Evolutionary conservation across 2,329 filamentous ascomycete genomes (phyloP).

Genomic region (Ceratocystis harringtonii): DNA sequence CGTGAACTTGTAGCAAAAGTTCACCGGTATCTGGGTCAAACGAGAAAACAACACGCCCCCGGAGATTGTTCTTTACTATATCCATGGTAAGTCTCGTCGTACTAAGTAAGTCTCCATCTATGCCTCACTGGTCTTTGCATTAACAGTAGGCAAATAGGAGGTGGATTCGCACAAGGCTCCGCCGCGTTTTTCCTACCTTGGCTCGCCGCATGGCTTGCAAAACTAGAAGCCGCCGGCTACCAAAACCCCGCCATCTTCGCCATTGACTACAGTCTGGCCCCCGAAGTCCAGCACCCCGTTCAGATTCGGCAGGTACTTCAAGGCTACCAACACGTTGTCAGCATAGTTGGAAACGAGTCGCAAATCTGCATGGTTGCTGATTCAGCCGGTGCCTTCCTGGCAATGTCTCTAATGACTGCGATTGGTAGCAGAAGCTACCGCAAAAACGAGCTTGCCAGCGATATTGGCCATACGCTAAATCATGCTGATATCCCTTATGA

Average conservation of each 20-base stretch:
- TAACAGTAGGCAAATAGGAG: slow-evolving; percentile 33
- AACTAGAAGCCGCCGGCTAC: slow-evolving; percentile 51
- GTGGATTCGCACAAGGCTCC: slow-evolving; percentile 73
- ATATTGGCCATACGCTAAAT: slow-evolving; percentile 1
- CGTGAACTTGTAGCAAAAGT: slow-evolving; percentile 24
- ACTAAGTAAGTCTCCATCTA: neutral
- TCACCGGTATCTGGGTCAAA: slow-evolving; percentile 56
- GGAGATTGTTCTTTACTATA: slow-evolving; percentile 70
- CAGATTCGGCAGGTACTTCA: slow-evolving; percentile 56
- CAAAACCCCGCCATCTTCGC: slow-evolving; percentile 64
- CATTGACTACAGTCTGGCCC: slow-evolving; percentile 59
- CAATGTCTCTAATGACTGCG: slow-evolving; percentile 47
- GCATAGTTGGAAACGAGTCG: slow-evolving; percentile 40
- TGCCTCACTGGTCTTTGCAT: neutral
- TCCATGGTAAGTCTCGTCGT: slow-evolving; percentile 43
- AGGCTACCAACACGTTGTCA: slow-evolving; percentile 57
- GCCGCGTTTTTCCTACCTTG: slow-evolving; percentile 77
- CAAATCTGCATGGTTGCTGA: slow-evolving; percentile 61
- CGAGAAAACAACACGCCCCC: slow-evolving; percentile 44
- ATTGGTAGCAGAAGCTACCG: slow-evolving; percentile 10
- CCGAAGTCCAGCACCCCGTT: slow-evolving; percentile 55
- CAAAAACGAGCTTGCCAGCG: slow-evolving; percentile 4
- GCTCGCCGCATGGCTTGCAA: slow-evolving; percentile 52
- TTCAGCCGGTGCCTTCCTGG: slow-evolving; percentile 61
- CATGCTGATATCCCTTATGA: neutral